phyloP scores from a whole-genome alignment of 805 yeast genomes.

The Saccharomycopsis amapae region DNA sequence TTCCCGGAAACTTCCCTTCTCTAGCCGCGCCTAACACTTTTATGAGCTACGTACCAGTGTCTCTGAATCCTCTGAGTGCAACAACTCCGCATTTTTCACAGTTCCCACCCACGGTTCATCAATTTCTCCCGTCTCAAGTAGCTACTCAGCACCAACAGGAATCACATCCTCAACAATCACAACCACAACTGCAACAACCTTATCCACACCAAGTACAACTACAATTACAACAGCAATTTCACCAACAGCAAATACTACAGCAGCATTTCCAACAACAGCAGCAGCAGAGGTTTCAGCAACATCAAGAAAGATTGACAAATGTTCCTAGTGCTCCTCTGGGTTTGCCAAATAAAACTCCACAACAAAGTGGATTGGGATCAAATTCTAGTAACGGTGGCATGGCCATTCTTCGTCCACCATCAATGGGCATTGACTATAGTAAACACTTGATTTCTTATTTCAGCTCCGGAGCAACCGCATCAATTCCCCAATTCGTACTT shows the following conservation, averaged over 20 bases:
- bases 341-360: no score
- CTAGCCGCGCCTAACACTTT: no score
- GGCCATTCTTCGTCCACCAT: background rate
- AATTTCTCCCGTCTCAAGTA: background rate
- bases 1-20: no score
- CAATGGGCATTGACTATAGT: constrained; percentile 3
- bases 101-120: background rate
- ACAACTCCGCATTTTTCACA: constrained; percentile 5
- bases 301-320: no score
- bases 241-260: constrained; percentile 24
- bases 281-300: constrained; percentile 5
- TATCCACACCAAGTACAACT: background rate
- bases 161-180: background rate
- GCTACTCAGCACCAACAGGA: background rate
- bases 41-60: no score
- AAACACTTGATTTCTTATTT: constrained; percentile 17
- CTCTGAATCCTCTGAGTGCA: constrained; percentile 7
- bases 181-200: background rate
- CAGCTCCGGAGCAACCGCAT: constrained; percentile 21
- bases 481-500: constrained; percentile 33
- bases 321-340: no score
- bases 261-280: constrained; percentile 10
- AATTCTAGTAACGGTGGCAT: no score
- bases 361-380: background rate
- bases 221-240: constrained; percentile 22